A percentile compares a stretch with the other conserved stretches of the same genome.
Evolutionary conservation across 495 filamentous ascomycete species (phyloP).

Genomic region (Hypomontagnella submonticulosa): DNA sequence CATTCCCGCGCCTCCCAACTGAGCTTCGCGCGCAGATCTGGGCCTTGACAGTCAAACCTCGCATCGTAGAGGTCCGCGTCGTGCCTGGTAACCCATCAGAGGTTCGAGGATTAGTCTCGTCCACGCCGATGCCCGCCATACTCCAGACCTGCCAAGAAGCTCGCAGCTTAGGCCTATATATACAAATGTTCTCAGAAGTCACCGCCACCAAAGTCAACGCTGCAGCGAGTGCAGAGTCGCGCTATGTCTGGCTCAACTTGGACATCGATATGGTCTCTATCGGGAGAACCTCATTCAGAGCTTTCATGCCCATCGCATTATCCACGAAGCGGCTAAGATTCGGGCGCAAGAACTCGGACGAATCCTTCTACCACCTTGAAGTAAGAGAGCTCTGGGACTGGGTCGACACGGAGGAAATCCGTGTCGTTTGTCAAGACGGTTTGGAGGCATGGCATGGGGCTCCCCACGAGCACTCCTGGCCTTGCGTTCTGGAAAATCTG

Average conservation of each 20-base stretch:
- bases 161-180: slow-evolving; percentile 30
- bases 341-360: slow-evolving; percentile 18
- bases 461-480: slow-evolving; percentile 18
- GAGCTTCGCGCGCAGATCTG: slow-evolving; percentile 41
- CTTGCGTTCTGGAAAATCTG: slow-evolving; percentile 16
- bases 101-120: slow-evolving; percentile 29
- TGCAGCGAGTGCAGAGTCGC: slow-evolving; percentile 18
- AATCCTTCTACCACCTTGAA: slow-evolving; percentile 22
- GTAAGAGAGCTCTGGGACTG: slow-evolving; percentile 3
- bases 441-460: slow-evolving; percentile 18
- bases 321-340: slow-evolving; percentile 31
- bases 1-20: slow-evolving; percentile 33
- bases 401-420: slow-evolving; percentile 20
- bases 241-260: slow-evolving; percentile 45
- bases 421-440: slow-evolving; percentile 18
- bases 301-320: slow-evolving; percentile 18
- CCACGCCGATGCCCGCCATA: slow-evolving; percentile 38
- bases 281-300: slow-evolving; percentile 17
- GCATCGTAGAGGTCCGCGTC: slow-evolving; percentile 37
- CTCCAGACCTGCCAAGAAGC: slow-evolving; percentile 44
- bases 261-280: slow-evolving; percentile 41
- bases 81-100: slow-evolving; percentile 4
- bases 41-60: slow-evolving; percentile 37
- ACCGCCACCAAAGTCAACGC: slow-evolving; percentile 8
- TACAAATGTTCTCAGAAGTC: slow-evolving; percentile 27